Evolutionary conservation across 768 basidiomycete species (phyloP).

Genomic region (Collybia sordida): DNA sequence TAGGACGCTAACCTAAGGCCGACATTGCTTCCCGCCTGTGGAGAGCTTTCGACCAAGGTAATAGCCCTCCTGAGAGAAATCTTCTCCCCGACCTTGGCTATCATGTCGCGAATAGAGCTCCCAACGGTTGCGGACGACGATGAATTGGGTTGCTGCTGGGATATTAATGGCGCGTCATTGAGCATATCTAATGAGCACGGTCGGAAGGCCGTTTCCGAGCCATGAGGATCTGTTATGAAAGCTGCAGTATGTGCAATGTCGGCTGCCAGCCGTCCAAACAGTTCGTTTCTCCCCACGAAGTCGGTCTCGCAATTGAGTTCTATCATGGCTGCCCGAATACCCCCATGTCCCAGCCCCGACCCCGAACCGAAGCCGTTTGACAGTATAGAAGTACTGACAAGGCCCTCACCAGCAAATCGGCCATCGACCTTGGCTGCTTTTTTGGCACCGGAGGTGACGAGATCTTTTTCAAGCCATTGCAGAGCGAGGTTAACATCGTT

Average conservation of each 20-base stretch:
- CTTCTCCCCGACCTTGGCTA: slow-evolving; percentile 81
- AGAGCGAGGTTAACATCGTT: slow-evolving; percentile 77
- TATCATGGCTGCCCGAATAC: slow-evolving; percentile 79
- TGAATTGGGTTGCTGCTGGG: slow-evolving; percentile 31
- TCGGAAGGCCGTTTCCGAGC: slow-evolving; percentile 36
- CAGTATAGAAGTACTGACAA: slow-evolving; percentile 75
- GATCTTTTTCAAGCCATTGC: slow-evolving; percentile 79
- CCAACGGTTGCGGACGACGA: slow-evolving; percentile 49
- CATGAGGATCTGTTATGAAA: slow-evolving; percentile 52
- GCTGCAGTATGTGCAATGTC: slow-evolving; percentile 86
- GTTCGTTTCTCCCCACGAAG: slow-evolving; percentile 85
- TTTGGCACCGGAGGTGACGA: slow-evolving; percentile 64
- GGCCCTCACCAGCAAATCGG: slow-evolving; percentile 75
- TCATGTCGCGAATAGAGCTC: slow-evolving; percentile 63
- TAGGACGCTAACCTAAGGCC: slow-evolving; percentile 54
- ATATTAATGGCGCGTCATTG: slow-evolving; percentile 67
- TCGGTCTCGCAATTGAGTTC: slow-evolving; percentile 97
- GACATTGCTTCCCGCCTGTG: slow-evolving; percentile 36
- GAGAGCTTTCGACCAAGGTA: slow-evolving; percentile 36
- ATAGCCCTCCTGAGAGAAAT: slow-evolving; percentile 66
- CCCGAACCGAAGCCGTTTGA: slow-evolving; percentile 53
- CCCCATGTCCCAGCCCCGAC: slow-evolving; percentile 33
- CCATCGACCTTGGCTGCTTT: slow-evolving; percentile 84
- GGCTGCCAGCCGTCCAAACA: slow-evolving; percentile 74
- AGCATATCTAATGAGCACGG: slow-evolving; percentile 50